Evolutionary conservation across 352 stramenopile species (phyloP), one percentile per base, ranked within the genome.

Genomic region (Phytophthora rubi): DNA sequence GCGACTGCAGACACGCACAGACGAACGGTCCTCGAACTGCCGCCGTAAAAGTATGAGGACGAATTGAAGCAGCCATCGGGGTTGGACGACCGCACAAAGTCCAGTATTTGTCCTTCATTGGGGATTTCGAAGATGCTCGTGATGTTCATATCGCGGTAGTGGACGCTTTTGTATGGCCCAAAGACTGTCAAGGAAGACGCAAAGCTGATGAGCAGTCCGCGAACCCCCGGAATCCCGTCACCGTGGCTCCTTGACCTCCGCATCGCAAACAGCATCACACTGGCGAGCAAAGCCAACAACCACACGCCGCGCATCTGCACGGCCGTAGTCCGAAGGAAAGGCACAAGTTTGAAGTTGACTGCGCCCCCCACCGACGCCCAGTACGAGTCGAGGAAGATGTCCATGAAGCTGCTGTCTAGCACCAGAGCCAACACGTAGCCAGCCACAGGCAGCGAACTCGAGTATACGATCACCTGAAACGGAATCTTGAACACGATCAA

Each of bases 391-490:
- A 84, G 65, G 23, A 71, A 83, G 9, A 75, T 67, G 49, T 80
- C 74, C 26, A 70, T 74, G 18, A 86, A 77, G 54, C 58, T 79
- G 49, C 59, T 75, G 48, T 89, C 81, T 13, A 89, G 68, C 12
- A 76, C 30, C 9, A 88, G 68, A 0, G 80, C 82, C 0, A 68
- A 2, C 0, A 79, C 68, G 39, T 90, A 90, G 3, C 52, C 42
- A 15, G 68, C 8, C 2, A 88, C 59, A 5, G 82, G 80, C 30
- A 90, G 65, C 18, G 73, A 69, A 12, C 73, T 88, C 2, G 71
- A 65, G 47, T 91, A 91, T 10, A 91, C 70, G 30, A 89, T 68
- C 0, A 83, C 73, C 51, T 91, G 75, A 30, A 84, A 82, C 18
- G 81, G 83, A 28, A 91, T 81, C 28, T 68, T 75, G 7, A 82